phyloP scores from a whole-genome alignment of 441 rosid genomes.

The Pelargonium cotyledonis region DNA sequence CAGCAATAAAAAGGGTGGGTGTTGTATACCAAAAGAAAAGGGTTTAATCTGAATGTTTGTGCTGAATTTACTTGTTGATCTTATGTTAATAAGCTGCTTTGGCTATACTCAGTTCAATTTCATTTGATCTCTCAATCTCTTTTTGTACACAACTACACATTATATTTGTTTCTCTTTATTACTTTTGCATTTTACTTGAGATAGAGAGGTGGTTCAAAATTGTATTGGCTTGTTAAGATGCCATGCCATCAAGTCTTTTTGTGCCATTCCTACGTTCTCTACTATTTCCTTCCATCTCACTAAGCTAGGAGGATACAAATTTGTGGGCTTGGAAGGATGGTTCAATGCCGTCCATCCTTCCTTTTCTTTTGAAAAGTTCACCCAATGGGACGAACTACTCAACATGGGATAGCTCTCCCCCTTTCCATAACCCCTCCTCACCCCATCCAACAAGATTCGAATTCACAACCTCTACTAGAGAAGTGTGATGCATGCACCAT shows the following conservation, averaged over 20 bases:
- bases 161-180: conserved; percentile 3
- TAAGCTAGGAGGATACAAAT: background rate
- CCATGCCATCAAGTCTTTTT: background rate
- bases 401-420: no score
- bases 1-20: conserved; percentile 10
- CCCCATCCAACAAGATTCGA: no score
- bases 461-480: no score
- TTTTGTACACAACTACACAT: background rate
- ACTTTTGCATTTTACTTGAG: background rate
- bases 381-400: no score
- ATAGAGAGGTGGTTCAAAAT: background rate
- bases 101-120: conserved; percentile 1
- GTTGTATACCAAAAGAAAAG: background rate
- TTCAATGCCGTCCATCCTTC: no score
- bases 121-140: background rate
- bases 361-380: no score
- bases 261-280: background rate
- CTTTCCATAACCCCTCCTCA: no score
- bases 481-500: no score
- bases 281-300: background rate
- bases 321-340: background rate
- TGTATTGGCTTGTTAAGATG: background rate
- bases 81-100: background rate
- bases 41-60: background rate
- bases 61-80: conserved; percentile 3